A percentile compares a stretch with the other conserved stretches of the same genome.
Evolutionary conservation across 75 land plant genomes (phyloP).

Genomic region (Picea sitchensis): DNA sequence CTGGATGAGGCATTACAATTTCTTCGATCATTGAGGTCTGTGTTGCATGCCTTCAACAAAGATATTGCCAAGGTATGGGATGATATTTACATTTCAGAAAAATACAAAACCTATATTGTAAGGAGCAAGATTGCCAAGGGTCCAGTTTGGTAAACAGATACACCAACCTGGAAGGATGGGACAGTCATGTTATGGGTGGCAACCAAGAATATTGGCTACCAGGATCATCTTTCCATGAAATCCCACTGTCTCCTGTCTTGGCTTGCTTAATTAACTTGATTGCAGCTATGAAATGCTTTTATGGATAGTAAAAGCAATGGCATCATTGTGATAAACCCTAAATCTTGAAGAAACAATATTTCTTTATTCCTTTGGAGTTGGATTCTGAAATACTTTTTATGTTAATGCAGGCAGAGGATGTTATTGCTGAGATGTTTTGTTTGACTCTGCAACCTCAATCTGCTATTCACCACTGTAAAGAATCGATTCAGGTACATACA

Average conservation of each 20-base stretch:
- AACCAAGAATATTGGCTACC: background rate
- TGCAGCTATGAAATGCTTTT: background rate
- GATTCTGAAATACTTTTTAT: background rate
- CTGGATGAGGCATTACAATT: constrained; percentile 34
- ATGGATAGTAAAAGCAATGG: background rate
- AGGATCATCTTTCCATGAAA: background rate
- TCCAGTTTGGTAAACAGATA: no score
- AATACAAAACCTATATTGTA: background rate
- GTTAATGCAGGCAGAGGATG: constrained; percentile 65
- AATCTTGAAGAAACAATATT: background rate
- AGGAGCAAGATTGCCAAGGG: background rate
- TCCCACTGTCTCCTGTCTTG: background rate
- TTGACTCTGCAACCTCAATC: constrained; percentile 31
- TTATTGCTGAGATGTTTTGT: constrained; percentile 56
- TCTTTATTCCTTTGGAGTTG: background rate
- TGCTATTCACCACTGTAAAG: constrained; percentile 57
- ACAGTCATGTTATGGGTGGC: background rate
- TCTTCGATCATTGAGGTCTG: constrained; percentile 30
- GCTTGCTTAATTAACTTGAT: background rate
- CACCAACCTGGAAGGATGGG: background rate
- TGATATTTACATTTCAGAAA: background rate
- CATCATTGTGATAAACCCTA: background rate
- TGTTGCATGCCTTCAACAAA: constrained; percentile 60
- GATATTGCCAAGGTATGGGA: constrained; percentile 53
- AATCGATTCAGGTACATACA: constrained; percentile 56